Base-by-base conservation (phyloP, 2,329 filamentous ascomycete species). In the Aspergillus pseudonomiae region DNA sequence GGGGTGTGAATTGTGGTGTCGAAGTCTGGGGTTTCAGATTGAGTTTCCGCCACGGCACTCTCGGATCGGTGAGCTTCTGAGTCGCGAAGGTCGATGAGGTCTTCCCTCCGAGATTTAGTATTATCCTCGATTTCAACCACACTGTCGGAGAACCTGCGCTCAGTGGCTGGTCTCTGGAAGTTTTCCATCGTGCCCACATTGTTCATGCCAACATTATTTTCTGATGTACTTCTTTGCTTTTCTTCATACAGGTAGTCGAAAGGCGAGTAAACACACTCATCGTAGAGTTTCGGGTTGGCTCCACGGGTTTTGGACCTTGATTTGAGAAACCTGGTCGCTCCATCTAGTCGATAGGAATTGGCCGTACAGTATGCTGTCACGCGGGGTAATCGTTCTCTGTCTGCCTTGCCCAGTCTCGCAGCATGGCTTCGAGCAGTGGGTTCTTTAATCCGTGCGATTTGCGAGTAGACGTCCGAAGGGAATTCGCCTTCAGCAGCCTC, bases 321-420 rank as follows among this genome's bases (percentile, higher is more conserved):
- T 77, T 99, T 99, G 66, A 99, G 81, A 74, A 94, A 99, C 52
- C 91, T 89, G 87, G 96, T 92, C 65, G 98, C 81, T 4, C 90
- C 90, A 41, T 98, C 94, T 81, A 97, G 88, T 70, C 94, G 89
- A 79, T 98, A 98, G 59, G 90, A 90, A 74, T 93, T 93, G 12
- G 95, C 93, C 0, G 95, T 97, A 75, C 94, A 98, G 80, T 98
- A 99, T 43, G 95, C 95, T 45, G 95, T 98, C 16, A 99, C 95
- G 66, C 95, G 85, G 6, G 95, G 95, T 61, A 99, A 80, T 67
- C 90, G 86, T 67, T 93, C 91, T 62, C 95, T 87, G 77, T 99
- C 95, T 45, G 94, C 94, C 78, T 98, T 99, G 43, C 95, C 95
- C 46, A 99, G 80, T 61, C 94, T 85, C 32, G 95, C 95, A 19